Conservation (phyloP, 2,329 filamentous ascomycete species). For the Simplicillium sp. region DNA sequence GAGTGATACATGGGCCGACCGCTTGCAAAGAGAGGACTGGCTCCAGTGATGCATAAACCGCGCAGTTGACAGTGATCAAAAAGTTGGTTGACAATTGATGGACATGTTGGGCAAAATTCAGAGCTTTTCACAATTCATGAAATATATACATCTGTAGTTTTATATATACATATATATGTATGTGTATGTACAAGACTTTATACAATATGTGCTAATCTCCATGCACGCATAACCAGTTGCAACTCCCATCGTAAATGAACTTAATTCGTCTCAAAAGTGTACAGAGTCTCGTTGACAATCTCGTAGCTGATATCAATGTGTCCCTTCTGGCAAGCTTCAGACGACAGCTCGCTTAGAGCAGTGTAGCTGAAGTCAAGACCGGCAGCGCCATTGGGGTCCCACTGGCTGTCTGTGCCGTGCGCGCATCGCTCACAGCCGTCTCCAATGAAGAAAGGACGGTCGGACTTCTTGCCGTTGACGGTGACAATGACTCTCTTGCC, state of each 20-base stretch:
- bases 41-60: no score
- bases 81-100: no score
- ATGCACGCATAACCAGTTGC: not conserved
- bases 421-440: constrained; percentile 10
- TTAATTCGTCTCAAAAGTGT: constrained; percentile 7
- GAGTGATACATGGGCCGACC: no score
- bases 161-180: constrained; percentile 6
- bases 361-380: constrained; percentile 10
- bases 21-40: no score
- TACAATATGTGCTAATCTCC: not conserved
- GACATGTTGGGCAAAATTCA: no score
- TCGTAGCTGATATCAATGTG: constrained; percentile 9
- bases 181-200: not conserved
- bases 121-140: not conserved
- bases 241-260: not conserved
- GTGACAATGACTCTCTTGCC: constrained; percentile 10
- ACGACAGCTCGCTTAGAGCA: constrained; percentile 5
- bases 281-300: constrained; percentile 10
- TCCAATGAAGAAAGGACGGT: constrained; percentile 8
- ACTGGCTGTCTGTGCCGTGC: constrained; percentile 3
- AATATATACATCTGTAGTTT: not conserved
- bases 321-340: constrained; percentile 7
- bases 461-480: constrained; percentile 6
- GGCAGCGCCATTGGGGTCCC: constrained; percentile 8
- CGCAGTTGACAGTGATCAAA: no score